phyloP scores from a whole-genome alignment of 2,329 filamentous ascomycete species.

The Alternaria metachromatica region DNA sequence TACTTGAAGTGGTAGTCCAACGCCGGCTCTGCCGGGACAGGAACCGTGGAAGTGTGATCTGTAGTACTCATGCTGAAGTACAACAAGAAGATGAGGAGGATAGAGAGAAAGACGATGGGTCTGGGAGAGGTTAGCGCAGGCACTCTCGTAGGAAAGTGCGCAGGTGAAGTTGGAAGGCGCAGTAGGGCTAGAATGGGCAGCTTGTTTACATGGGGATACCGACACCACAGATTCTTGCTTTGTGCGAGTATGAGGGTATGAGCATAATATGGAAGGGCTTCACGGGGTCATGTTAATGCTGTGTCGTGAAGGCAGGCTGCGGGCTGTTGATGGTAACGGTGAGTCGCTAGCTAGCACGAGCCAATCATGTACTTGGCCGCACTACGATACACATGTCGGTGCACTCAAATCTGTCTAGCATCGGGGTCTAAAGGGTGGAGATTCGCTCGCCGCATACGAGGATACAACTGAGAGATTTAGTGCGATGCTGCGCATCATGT shows the following conservation, averaged over 20 bases:
- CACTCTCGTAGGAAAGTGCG: not conserved
- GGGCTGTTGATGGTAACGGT: not conserved
- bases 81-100: conserved; percentile 7
- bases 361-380: conserved; percentile 9
- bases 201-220: conserved; percentile 10
- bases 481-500: not conserved
- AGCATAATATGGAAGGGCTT: conserved; percentile 5
- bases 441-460: not conserved
- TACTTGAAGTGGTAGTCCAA: conserved; percentile 60
- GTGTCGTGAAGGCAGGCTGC: not conserved
- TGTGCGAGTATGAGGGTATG: not conserved
- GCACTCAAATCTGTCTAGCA: not conserved
- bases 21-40: conserved; percentile 5
- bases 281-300: conserved; percentile 7
- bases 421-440: not conserved
- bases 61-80: conserved; percentile 15
- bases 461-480: not conserved
- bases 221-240: conserved; percentile 6
- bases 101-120: conserved; percentile 21
- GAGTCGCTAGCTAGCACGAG: conserved; percentile 7
- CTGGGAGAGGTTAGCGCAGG: conserved; percentile 4
- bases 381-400: conserved; percentile 3
- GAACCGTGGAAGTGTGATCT: not conserved
- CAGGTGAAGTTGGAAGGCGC: not conserved
- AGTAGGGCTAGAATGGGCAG: not conserved